Base-by-base conservation (phyloP, 495 filamentous ascomycete genomes). In the Penicillium antarcticum region DNA sequence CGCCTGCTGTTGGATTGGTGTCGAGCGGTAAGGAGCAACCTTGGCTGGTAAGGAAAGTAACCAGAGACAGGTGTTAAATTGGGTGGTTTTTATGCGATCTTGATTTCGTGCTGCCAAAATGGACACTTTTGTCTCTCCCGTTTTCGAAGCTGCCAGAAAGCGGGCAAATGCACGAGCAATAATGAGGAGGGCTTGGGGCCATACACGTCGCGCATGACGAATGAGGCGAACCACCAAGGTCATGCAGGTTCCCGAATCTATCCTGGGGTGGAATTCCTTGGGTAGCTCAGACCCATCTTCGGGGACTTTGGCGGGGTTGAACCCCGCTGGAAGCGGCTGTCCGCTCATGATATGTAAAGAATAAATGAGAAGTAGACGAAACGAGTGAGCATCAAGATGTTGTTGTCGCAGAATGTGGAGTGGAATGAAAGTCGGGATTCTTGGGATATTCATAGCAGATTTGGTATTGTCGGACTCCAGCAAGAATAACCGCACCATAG, bases 141-240 rank as follows among this genome's bases (percentile, higher is more conserved):
- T 23, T 8, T 58, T 39, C 1, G 57, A 19, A 12, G 39, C 42
- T 14, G 60, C 65, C 43, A 75, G 36, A 51, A 68, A 74, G 9
- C 60, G 62, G 21, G 70, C 57, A 35, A 71, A 70, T 26, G 67
- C 62, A 31, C 62, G 69, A 10, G 69, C 62, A 37, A 86, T 79
- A 26, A 57, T 64, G 26, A 76, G 68, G n/a, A 80, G 66, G 3
- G 79, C 74, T 42, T 74, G 61, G 4, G 84, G 81, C 79, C 81
- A 87, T 9, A 79, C 66, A 41, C 62, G 57, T 13, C 83, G 77
- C 6, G 82, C 75, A 67, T 84, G 81, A 14, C 78, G 75, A 37
- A 87, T 69, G 18, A 89, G 68, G 12, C 83, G 79, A 26, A 78
- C 61, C 7, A 80, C 54, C 55, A 76, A 45, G 34, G 50, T 62